Base-by-base conservation (phyloP, 176 grass and related monocot species). In the Lolium multiflorum region DNA sequence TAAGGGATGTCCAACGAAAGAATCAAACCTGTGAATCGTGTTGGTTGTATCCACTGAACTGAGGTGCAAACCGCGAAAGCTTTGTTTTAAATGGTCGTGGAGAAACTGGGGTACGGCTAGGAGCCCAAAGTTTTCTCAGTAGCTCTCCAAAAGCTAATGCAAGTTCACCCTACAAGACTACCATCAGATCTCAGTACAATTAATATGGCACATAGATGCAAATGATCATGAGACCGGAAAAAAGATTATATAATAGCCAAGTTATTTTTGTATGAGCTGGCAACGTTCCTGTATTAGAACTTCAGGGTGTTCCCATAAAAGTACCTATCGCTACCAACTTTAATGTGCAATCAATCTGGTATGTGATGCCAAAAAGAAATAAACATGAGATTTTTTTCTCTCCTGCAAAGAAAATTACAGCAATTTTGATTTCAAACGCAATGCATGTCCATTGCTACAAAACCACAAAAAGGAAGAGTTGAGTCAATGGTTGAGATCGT, bases 101-200 rank as follows among this genome's bases (percentile, higher is more conserved):
- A 63, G 94, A 94, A 88, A 99, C 90, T 62, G 94, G 94, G 39
- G 90, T 88, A 49, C 94, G 92, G 64, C 97, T 88, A 88, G 97
- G 89, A 82, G 97, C 87, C 97, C 97, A 99, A 48, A 99, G 94
- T 86, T 99, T 99, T 77, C 94, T 94, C 61, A 99, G 70, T 63
- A 99, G 87, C 76, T 99, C 97, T 61, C 97, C 97, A 91, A 99
- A 99, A 83, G 97, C 94, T 86, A 99, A 85, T 11, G 97, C 97
- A 92, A 99, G 92, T 93, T 99, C 97, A 92, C 97, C 97, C 97
- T 99, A 79, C 97, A 96, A 90, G 80, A 91, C 92, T 99, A 99
- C 85, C 85, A 96, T 91, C 87, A 88, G 67, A 92, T 88, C 84
- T 96, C 86, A 92, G 88, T 84, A 94, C 66, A 93, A 91, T 82